Evolutionary conservation across 2,329 filamentous ascomycete genomes (phyloP).

Genomic region (Seiridium unicorne): DNA sequence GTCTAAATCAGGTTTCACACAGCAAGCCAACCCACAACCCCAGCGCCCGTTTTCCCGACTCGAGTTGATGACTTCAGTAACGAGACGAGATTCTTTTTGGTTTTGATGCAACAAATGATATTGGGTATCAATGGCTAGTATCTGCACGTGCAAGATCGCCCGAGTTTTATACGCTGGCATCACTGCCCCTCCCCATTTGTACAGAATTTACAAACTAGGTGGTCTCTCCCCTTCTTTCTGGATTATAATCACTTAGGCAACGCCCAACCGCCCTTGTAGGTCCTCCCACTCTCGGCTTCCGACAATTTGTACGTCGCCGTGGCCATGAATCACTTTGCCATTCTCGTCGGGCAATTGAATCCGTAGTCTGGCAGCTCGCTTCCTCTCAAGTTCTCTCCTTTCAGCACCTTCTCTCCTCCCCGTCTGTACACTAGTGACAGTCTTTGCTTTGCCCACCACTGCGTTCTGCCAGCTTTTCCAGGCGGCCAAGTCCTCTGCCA

Average conservation of each 20-base stretch:
- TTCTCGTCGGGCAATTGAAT: slow-evolving; percentile 47
- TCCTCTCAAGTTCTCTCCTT: slow-evolving; percentile 27
- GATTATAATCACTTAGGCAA: slow-evolving; percentile 12
- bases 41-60: too few species aligned
- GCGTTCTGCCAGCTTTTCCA: slow-evolving; percentile 59
- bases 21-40: background rate
- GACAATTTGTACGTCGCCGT: slow-evolving; percentile 47
- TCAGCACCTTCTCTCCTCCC: slow-evolving; percentile 13
- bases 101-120: slow-evolving; percentile 10
- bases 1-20: background rate
- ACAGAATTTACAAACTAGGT: background rate
- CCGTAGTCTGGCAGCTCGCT: slow-evolving; percentile 45
- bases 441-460: slow-evolving; percentile 51
- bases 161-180: background rate
- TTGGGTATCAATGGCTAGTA: slow-evolving; percentile 11
- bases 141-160: background rate
- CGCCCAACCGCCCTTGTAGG: slow-evolving; percentile 42
- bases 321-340: slow-evolving; percentile 40
- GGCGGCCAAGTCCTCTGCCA: slow-evolving; percentile 63
- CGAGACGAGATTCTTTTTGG: too few species aligned
- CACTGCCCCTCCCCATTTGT: background rate
- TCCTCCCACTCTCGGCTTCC: slow-evolving; percentile 56
- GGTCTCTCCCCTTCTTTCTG: background rate
- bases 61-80: too few species aligned
- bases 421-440: slow-evolving; percentile 27